These are phyloP conservation scores for Stromatinia cepivora DNA, from an alignment of 2,329 filamentous ascomycete species.

Conservation along the genomic window DNA sequence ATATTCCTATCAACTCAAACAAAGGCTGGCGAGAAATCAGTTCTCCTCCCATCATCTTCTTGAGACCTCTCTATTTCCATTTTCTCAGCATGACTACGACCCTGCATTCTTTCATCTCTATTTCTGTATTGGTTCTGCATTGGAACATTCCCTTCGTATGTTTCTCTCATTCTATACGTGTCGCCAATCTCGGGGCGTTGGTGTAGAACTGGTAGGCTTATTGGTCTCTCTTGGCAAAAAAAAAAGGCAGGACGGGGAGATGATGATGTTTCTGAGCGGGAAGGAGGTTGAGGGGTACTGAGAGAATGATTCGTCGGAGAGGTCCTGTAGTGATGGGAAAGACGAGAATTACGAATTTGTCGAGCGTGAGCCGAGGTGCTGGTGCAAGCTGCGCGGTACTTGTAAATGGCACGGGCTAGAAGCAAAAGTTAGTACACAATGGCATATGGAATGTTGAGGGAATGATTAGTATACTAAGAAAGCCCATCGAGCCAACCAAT, in stretches of 20 bases:
- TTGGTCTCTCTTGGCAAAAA: neutral
- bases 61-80: neutral
- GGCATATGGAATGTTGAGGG: neutral
- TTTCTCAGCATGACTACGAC: neutral
- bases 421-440: neutral
- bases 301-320: neutral
- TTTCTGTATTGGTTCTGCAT: neutral
- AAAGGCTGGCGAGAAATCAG: constrained; percentile 6
- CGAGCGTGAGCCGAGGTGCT: neutral
- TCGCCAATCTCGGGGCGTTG: neutral
- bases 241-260: neutral
- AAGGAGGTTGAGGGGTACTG: neutral
- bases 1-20: neutral
- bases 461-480: neutral
- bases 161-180: neutral
- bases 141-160: neutral
- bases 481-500: neutral
- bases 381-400: neutral
- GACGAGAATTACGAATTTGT: neutral
- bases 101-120: neutral
- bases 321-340: neutral
- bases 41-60: neutral
- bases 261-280: no score
- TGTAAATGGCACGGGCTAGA: neutral
- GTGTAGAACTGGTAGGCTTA: neutral